These are phyloP conservation scores for Kluyveromyces sp. DNA, from an alignment of 1,139 yeast genomes.

Conservation along the genomic window DNA sequence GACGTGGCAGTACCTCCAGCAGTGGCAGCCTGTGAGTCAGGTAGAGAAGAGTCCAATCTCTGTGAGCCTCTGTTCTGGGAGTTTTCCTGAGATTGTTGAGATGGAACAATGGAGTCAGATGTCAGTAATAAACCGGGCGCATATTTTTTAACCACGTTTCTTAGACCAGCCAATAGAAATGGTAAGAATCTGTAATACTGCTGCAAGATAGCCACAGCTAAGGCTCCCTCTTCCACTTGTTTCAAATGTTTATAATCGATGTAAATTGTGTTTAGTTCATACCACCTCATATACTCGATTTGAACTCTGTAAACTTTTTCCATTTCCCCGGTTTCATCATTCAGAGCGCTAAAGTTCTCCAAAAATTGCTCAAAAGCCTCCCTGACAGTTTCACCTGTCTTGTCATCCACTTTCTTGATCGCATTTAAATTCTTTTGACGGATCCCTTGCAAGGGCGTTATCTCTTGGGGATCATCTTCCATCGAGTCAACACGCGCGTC, in stretches of 20 bases:
- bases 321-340: slow-evolving; percentile 27
- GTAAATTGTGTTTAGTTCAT: slow-evolving; percentile 71
- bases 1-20: slow-evolving; percentile 21
- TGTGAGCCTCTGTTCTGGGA: slow-evolving; percentile 17
- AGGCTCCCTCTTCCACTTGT: slow-evolving; percentile 73
- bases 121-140: slow-evolving; percentile 56
- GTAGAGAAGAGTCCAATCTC: slow-evolving; percentile 16
- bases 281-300: slow-evolving; percentile 70
- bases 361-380: slow-evolving; percentile 85
- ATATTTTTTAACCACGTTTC: slow-evolving; percentile 61
- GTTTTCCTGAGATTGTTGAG: slow-evolving; percentile 31
- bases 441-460: slow-evolving; percentile 26
- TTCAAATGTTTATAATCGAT: slow-evolving; percentile 78
- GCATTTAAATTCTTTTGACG: slow-evolving; percentile 42
- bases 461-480: slow-evolving; percentile 17
- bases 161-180: slow-evolving; percentile 67
- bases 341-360: slow-evolving; percentile 44
- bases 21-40: slow-evolving; percentile 25
- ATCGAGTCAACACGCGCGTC: slow-evolving; percentile 17
- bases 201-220: slow-evolving; percentile 83
- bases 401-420: slow-evolving; percentile 82
- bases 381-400: slow-evolving; percentile 88
- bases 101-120: slow-evolving; percentile 40
- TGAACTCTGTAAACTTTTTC: slow-evolving; percentile 71
- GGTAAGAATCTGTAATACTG: slow-evolving; percentile 93